Conservation (phyloP, 805 yeast genomes). For the Ogataea glucozyma region DNA sequence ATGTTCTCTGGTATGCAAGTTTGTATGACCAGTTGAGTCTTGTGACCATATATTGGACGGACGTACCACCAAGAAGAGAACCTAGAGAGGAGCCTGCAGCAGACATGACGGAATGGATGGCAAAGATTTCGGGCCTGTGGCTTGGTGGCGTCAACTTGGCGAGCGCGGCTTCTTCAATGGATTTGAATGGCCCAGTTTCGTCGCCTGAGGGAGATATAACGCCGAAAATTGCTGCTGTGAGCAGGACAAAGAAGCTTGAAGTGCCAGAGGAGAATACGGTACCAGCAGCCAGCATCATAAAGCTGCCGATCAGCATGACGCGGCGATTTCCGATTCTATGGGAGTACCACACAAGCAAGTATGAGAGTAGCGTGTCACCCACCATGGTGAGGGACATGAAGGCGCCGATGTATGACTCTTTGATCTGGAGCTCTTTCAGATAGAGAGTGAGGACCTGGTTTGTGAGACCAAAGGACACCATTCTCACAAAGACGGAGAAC, state of each 20-base stretch:
- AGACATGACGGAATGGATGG: slow-evolving; percentile 68
- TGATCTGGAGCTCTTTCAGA: slow-evolving; percentile 52
- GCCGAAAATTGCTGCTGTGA: slow-evolving; percentile 76
- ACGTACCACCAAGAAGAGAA: slow-evolving; percentile 58
- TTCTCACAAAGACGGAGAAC: slow-evolving; percentile 66
- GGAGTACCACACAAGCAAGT: slow-evolving; percentile 73
- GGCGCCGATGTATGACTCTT: slow-evolving; percentile 63
- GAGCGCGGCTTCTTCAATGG: slow-evolving; percentile 79
- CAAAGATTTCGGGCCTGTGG: slow-evolving; percentile 71
- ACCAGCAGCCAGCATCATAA: slow-evolving; percentile 72
- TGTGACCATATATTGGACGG: slow-evolving; percentile 48
- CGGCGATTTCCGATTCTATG: slow-evolving; percentile 66
- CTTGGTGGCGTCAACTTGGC: slow-evolving; percentile 73
- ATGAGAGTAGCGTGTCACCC: slow-evolving; percentile 77
- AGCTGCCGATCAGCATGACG: slow-evolving; percentile 62
- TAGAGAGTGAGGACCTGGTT: slow-evolving; percentile 76
- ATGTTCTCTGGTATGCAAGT: slow-evolving; percentile 57
- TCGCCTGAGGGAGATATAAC: slow-evolving; percentile 89
- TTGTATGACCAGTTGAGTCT: slow-evolving; percentile 34
- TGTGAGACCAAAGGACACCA: slow-evolving; percentile 75
- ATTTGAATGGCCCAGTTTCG: slow-evolving; percentile 88
- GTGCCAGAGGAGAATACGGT: slow-evolving; percentile 54
- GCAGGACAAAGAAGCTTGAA: slow-evolving; percentile 53
- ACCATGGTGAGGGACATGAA: slow-evolving; percentile 80
- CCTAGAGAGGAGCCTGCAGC: slow-evolving; percentile 78